A percentile compares a stretch with the other conserved stretches of the same genome.
phyloP scores from a whole-genome alignment of 768 basidiomycete species.

The Favolaschia claudopus region DNA sequence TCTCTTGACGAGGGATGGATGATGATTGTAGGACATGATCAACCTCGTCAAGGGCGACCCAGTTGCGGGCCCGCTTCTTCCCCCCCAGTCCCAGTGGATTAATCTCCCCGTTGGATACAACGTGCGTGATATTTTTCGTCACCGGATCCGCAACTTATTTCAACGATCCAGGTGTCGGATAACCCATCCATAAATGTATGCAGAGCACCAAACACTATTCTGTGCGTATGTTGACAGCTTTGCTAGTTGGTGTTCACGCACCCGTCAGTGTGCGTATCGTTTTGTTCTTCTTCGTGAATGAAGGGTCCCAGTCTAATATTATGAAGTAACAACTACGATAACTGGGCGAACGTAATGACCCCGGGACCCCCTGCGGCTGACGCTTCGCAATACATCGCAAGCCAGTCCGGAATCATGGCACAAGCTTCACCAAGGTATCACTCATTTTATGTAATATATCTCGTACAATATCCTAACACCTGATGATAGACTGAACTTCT shows the following conservation, averaged over 20 bases:
- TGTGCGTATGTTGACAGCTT: background rate
- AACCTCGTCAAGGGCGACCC: conserved; percentile 41
- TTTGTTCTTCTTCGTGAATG: background rate
- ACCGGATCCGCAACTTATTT: background rate
- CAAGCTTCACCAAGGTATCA: conserved; percentile 46
- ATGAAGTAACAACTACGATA: conserved; percentile 45
- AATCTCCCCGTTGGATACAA: conserved; percentile 38
- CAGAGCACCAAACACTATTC: background rate
- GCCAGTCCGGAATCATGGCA: conserved; percentile 48
- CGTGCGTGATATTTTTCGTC: conserved; percentile 27
- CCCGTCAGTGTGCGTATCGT: conserved; percentile 40
- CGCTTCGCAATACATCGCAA: conserved; percentile 44
- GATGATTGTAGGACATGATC: conserved; percentile 41
- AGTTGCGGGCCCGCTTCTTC: conserved; percentile 40
- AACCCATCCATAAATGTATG: conserved; percentile 54
- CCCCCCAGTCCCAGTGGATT: conserved; percentile 45
- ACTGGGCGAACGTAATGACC: conserved; percentile 50
- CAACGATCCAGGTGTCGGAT: conserved; percentile 32
- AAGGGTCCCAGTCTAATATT: background rate
- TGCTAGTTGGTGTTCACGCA: conserved; percentile 50
- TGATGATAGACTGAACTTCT: conserved; percentile 42
- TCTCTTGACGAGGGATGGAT: background rate
- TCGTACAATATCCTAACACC: background rate
- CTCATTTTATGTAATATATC: background rate
- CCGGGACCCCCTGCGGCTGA: conserved; percentile 48